A percentile compares a stretch with the other conserved stretches of the same genome.
These are phyloP conservation scores for Arabidopsis hybrid DNA, from an alignment of 441 rosid species.

Conservation along the genomic window DNA sequence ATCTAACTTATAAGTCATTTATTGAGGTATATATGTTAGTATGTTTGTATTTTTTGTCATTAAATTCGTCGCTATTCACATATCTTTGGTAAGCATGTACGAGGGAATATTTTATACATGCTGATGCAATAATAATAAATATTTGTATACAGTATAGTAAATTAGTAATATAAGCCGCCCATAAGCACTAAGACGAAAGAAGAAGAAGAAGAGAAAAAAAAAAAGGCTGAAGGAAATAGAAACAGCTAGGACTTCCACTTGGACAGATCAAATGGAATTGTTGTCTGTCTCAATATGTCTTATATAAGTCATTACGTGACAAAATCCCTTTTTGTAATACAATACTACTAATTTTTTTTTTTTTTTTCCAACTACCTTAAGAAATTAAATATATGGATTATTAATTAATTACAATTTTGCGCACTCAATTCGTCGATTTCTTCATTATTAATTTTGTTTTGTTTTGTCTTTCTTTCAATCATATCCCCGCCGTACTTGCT, in stretches of 20 bases:
- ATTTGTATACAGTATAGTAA: slow-evolving; percentile 15
- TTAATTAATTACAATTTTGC: slow-evolving; percentile 17
- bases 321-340: slow-evolving; percentile 34
- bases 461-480: slow-evolving; percentile 38
- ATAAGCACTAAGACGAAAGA: slow-evolving; percentile 31
- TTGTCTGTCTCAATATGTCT: slow-evolving; percentile 48
- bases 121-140: not conserved
- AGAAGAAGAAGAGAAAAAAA: not conserved
- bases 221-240: slow-evolving; percentile 29
- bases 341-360: not conserved
- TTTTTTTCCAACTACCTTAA: slow-evolving; percentile 35
- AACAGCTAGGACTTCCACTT: slow-evolving; percentile 50
- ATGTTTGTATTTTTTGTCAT: not conserved
- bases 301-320: slow-evolving; percentile 40
- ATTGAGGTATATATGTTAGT: not conserved
- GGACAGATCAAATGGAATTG: slow-evolving; percentile 37
- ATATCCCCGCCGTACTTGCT: slow-evolving; percentile 47
- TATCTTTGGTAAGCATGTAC: slow-evolving; percentile 16
- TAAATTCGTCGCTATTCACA: slow-evolving; percentile 1
- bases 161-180: slow-evolving; percentile 44
- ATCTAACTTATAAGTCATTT: not conserved
- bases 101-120: slow-evolving; percentile 10
- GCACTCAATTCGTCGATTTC: slow-evolving; percentile 47
- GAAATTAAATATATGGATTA: slow-evolving; percentile 8
- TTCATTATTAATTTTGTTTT: slow-evolving; percentile 37